A percentile compares a stretch with the other conserved stretches of the same genome.
Conservation (phyloP, 495 filamentous ascomycete species). For the Tuber brumale region DNA sequence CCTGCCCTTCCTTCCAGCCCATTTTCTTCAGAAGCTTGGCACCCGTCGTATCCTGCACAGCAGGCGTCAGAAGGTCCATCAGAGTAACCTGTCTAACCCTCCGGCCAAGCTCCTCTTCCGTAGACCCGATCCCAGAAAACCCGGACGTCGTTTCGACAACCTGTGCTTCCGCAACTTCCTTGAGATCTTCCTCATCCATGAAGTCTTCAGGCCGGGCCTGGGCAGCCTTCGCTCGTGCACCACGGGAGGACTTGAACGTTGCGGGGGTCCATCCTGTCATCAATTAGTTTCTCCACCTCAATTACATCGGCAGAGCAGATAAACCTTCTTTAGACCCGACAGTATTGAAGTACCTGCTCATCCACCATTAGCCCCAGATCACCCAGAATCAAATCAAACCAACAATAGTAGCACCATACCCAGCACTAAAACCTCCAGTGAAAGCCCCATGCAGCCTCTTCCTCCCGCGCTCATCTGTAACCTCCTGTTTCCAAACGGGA, state of each 20-base stretch:
- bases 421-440: conserved; percentile 92
- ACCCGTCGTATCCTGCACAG: conserved; percentile 79
- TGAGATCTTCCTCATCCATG: conserved; percentile 96
- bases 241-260: conserved; percentile 83
- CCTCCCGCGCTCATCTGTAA: conserved; percentile 83
- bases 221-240: conserved; percentile 66
- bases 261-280: conserved; percentile 70
- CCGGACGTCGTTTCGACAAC: conserved; percentile 62
- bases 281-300: not conserved
- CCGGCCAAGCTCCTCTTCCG: conserved; percentile 51
- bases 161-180: conserved; percentile 72
- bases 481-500: conserved; percentile 95
- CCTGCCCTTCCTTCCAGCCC: conserved; percentile 94
- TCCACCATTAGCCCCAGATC: conserved; percentile 10
- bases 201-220: conserved; percentile 72
- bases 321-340: conserved; percentile 88
- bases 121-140: conserved; percentile 72
- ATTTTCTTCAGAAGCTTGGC: conserved; percentile 80
- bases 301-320: conserved; percentile 1
- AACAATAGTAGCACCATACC: conserved; percentile 51
- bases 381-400: not conserved
- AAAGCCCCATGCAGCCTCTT: conserved; percentile 94
- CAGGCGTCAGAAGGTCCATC: conserved; percentile 64
- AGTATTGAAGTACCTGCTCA: conserved; percentile 83
- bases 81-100: conserved; percentile 50